Percentiles rank a stretch among this genome's conserved stretches.
Conservation (phyloP, 441 rosid genomes). For the Eutrema salsugineum region DNA sequence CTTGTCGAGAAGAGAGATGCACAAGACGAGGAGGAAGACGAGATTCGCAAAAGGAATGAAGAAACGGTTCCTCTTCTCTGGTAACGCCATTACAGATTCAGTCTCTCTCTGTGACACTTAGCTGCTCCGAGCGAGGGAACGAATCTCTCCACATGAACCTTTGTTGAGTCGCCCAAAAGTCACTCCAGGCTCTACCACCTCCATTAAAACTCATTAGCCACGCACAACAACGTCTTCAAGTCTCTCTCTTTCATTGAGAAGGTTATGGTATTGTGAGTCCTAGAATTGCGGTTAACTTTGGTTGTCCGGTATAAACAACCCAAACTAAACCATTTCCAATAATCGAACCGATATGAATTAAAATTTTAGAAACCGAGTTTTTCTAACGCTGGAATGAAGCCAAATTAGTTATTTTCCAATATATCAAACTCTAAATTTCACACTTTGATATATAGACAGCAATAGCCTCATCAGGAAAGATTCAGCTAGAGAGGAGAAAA, state of each 20-base stretch:
- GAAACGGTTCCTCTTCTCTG: slow-evolving; percentile 17
- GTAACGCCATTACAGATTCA: slow-evolving; percentile 35
- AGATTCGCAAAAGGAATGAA: slow-evolving; percentile 9
- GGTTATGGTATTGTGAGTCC: neutral
- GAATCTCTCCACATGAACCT: slow-evolving; percentile 6
- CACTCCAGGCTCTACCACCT: slow-evolving; percentile 2
- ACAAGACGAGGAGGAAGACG: slow-evolving; percentile 2
- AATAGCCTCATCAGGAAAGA: too few relatives aligned
- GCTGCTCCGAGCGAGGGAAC: slow-evolving; percentile 1
- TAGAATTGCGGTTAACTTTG: neutral
- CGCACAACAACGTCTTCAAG: neutral
- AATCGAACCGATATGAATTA: neutral
- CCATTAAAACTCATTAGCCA: neutral
- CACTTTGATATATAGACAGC: too few relatives aligned
- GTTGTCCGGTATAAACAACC: neutral
- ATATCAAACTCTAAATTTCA: too few relatives aligned
- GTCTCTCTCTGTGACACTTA: neutral
- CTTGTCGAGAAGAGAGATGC: slow-evolving; percentile 22
- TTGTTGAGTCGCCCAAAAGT: slow-evolving; percentile 13
- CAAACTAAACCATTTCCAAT: neutral
- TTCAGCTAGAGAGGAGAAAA: too few relatives aligned
- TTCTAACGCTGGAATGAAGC: too few relatives aligned
- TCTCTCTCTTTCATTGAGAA: neutral
- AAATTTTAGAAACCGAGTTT: too few relatives aligned
- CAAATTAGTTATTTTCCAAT: too few relatives aligned